A percentile compares a stretch with the other conserved stretches of the same genome.
Evolutionary conservation across 495 filamentous ascomycete genomes (phyloP).

Genomic region (Penicillium turbatum): DNA sequence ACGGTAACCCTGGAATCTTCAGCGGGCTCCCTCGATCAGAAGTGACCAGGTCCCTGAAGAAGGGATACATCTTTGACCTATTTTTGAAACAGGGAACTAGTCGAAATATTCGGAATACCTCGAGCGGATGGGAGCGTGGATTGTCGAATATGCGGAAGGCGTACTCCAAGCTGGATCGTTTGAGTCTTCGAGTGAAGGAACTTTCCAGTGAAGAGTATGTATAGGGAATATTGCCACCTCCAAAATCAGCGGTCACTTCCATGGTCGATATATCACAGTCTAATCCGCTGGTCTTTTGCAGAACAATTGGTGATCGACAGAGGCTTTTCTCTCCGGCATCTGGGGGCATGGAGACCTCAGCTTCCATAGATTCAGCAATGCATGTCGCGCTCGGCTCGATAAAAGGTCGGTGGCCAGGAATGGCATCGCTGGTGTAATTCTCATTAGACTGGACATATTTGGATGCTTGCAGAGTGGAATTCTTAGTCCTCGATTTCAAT

Average conservation of each 20-base stretch:
- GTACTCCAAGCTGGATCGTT: slow-evolving; percentile 61
- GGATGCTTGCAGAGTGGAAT: background rate
- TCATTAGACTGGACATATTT: background rate
- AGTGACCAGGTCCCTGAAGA: slow-evolving; percentile 32
- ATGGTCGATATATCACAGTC: background rate
- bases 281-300: background rate
- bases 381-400: background rate
- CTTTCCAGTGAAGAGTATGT: slow-evolving; percentile 48
- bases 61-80: slow-evolving; percentile 42
- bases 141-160: slow-evolving; percentile 55
- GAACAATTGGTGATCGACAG: background rate
- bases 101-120: slow-evolving; percentile 56
- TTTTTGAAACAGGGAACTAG: slow-evolving; percentile 57
- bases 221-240: slow-evolving; percentile 1
- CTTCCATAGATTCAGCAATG: background rate
- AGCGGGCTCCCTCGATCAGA: slow-evolving; percentile 26
- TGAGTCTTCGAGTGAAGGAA: slow-evolving; percentile 63
- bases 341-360: background rate
- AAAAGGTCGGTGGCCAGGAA: too few species aligned
- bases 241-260: background rate
- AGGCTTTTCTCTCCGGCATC: background rate
- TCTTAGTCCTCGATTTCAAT: background rate
- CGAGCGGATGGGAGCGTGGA: slow-evolving; percentile 43
- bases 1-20: slow-evolving; percentile 24
- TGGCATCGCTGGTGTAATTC: background rate